Evolutionary conservation across 1,284 basidiomycete genomes (phyloP).

Genomic region (Entoloma clypeatum): DNA sequence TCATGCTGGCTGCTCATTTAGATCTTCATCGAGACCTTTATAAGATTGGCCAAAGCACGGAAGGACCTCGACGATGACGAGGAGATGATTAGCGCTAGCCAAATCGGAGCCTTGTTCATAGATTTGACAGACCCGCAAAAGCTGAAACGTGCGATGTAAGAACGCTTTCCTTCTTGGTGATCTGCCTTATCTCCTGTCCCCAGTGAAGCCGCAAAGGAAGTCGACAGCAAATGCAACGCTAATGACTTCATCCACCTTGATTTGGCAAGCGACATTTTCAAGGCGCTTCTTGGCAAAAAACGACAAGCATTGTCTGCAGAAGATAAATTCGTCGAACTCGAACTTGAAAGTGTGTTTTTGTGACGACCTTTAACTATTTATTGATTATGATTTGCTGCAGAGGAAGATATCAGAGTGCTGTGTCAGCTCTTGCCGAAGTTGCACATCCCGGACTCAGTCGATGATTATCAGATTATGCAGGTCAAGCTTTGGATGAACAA

Average conservation of each 20-base stretch:
- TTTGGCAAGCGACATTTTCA: conserved; percentile 66
- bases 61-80: conserved; percentile 62
- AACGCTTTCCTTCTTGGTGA: conserved; percentile 16
- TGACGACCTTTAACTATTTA: no score
- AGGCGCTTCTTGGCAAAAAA: conserved; percentile 41
- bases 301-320: no score
- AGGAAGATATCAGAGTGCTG: conserved; percentile 74
- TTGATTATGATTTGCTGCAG: conserved; percentile 33
- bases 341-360: no score
- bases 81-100: conserved; percentile 62
- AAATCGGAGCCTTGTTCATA: conserved; percentile 70
- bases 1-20: conserved; percentile 26
- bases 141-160: conserved; percentile 50
- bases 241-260: conserved; percentile 67
- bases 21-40: conserved; percentile 67
- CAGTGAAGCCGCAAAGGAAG: conserved; percentile 21
- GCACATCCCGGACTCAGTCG: conserved; percentile 67
- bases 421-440: conserved; percentile 74
- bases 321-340: no score
- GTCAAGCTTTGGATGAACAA: conserved; percentile 63
- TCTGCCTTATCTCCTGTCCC: no score
- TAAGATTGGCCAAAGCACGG: conserved; percentile 57
- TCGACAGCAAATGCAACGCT: conserved; percentile 21
- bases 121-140: conserved; percentile 84
- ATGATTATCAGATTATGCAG: conserved; percentile 63